Conservation (phyloP, 768 basidiomycete species). For the Amanita rimosa region DNA sequence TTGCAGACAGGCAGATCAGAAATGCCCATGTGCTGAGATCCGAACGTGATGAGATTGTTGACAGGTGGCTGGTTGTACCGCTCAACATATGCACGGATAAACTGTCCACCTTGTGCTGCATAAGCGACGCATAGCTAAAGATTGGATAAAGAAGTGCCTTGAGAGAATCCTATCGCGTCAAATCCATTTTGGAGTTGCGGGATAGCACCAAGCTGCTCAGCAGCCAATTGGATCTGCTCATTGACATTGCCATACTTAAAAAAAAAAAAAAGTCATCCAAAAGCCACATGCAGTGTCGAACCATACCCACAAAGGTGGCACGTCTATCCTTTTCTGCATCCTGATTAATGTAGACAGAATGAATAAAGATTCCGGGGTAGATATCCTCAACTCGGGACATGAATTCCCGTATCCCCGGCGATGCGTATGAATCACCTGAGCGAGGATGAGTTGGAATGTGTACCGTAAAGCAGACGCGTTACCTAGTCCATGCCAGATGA, state of each 20-base stretch:
- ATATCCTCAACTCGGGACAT: slow-evolving; percentile 42
- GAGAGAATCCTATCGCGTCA: slow-evolving; percentile 83
- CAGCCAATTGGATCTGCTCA: slow-evolving; percentile 53
- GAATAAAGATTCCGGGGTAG: slow-evolving; percentile 68
- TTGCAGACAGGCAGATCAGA: slow-evolving; percentile 63
- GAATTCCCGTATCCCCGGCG: slow-evolving; percentile 65
- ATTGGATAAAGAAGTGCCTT: slow-evolving; percentile 31
- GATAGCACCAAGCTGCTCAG: slow-evolving; percentile 51
- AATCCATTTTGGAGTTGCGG: slow-evolving; percentile 61
- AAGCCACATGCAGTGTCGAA: background rate
- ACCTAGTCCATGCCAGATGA: slow-evolving; percentile 71
- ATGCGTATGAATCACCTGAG: slow-evolving; percentile 63
- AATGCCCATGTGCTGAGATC: slow-evolving; percentile 81
- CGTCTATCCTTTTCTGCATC: slow-evolving; percentile 50
- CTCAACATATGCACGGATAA: slow-evolving; percentile 78
- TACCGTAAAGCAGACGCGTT: background rate
- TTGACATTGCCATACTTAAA: slow-evolving; percentile 69
- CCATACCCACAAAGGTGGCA: slow-evolving; percentile 57
- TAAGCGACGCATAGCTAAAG: background rate
- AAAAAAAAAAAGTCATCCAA: background rate
- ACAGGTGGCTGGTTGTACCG: slow-evolving; percentile 63
- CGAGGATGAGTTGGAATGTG: slow-evolving; percentile 23
- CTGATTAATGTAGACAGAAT: slow-evolving; percentile 58
- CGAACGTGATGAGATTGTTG: slow-evolving; percentile 78
- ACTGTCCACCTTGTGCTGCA: slow-evolving; percentile 53